Conservation (phyloP, 2,329 filamentous ascomycete species). For the Allantophomopsis lycopodina region DNA sequence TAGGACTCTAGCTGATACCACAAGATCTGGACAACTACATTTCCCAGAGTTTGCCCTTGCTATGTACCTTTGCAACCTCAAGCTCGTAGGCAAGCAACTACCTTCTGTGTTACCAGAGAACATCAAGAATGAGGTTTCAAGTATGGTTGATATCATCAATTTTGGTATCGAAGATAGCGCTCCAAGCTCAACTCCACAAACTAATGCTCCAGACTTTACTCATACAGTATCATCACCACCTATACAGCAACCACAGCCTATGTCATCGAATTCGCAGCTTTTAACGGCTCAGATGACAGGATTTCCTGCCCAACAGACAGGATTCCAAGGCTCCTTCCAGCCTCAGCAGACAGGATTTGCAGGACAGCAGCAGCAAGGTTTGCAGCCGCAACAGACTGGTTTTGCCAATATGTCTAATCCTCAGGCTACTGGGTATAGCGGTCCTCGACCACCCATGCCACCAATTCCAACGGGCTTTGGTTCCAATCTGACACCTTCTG, state of each 20-base stretch:
- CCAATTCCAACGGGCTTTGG: constrained; percentile 69
- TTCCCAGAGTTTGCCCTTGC: constrained; percentile 96
- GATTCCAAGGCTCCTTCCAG: constrained; percentile 25
- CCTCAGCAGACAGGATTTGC: constrained; percentile 39
- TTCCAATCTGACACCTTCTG: constrained; percentile 41
- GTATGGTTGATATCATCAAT: constrained; percentile 99
- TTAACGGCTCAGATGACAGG: constrained; percentile 56
- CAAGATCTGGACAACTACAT: constrained; percentile 86
- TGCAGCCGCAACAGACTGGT: constrained; percentile 59
- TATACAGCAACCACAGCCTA: constrained; percentile 59
- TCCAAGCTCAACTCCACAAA: constrained; percentile 32
- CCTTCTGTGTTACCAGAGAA: constrained; percentile 66
- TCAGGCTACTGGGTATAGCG: constrained; percentile 67
- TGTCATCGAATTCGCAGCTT: constrained; percentile 56
- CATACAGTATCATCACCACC: constrained; percentile 34
- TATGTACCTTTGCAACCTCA: constrained; percentile 97
- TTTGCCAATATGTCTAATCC: constrained; percentile 53
- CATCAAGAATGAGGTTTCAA: constrained; percentile 92
- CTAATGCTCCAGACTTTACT: constrained; percentile 61
- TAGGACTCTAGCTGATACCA: constrained; percentile 88
- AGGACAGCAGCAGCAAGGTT: constrained; percentile 34
- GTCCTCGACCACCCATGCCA: constrained; percentile 66
- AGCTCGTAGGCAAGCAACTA: constrained; percentile 72
- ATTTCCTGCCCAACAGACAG: constrained; percentile 38
- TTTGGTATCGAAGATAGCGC: constrained; percentile 76